phyloP scores from a whole-genome alignment of 768 basidiomycete species.

The Macrolepiota albuminosa region DNA sequence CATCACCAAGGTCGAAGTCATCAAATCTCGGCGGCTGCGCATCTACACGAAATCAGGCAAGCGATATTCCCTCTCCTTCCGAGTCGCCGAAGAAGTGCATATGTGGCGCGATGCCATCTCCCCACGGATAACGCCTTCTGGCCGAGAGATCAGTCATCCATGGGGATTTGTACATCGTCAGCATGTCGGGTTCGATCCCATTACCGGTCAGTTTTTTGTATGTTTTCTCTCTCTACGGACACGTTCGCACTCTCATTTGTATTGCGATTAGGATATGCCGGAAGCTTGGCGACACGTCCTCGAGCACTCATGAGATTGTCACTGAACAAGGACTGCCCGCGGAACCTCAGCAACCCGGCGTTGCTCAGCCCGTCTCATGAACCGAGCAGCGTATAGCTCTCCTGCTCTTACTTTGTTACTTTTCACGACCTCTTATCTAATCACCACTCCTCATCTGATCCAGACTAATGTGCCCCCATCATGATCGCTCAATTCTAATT shows the following conservation, averaged over 20 bases:
- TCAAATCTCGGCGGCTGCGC: conserved; percentile 11
- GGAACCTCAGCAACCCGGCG: conserved; percentile 2
- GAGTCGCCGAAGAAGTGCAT: conserved; percentile 22
- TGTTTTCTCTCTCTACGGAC: neutral
- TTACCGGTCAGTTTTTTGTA: conserved; percentile 23
- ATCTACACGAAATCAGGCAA: conserved; percentile 19
- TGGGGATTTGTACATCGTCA: conserved; percentile 27
- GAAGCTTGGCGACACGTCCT: conserved; percentile 18
- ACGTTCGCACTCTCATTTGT: neutral
- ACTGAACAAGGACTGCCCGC: neutral
- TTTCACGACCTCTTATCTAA: neutral
- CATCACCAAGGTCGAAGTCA: conserved; percentile 18
- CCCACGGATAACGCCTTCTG: conserved; percentile 18
- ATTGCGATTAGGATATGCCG: conserved; percentile 17
- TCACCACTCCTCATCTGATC: neutral
- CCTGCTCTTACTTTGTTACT: neutral
- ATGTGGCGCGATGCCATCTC: conserved; percentile 29
- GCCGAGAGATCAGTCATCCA: conserved; percentile 22
- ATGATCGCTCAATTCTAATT: neutral
- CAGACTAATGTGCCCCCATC: neutral
- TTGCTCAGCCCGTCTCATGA: neutral
- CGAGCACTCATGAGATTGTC: neutral
- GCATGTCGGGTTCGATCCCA: conserved; percentile 29
- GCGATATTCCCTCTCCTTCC: conserved; percentile 24
- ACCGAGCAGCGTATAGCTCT: neutral